Evolutionary conservation across 306 rosid genomes (phyloP).

Genomic region (Mucuna pruriens): DNA sequence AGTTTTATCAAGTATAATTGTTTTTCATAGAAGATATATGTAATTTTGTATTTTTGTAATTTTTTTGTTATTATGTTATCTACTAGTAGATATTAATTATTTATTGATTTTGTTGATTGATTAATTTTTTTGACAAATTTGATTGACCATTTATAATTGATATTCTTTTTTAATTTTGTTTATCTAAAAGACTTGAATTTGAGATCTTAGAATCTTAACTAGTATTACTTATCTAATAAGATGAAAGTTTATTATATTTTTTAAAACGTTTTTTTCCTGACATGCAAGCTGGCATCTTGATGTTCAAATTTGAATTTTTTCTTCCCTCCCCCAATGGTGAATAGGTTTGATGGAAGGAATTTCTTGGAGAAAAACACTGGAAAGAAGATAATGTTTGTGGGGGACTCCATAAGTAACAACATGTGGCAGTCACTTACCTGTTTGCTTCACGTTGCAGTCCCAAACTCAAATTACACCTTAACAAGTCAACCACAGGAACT

Average conservation of each 20-base stretch:
- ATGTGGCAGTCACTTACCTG: constrained; percentile 77
- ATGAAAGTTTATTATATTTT: background rate
- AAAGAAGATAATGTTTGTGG: constrained; percentile 71
- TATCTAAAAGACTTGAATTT: no score
- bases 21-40: no score
- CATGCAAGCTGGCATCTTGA: background rate
- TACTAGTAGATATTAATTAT: no score
- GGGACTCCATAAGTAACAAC: constrained; percentile 71
- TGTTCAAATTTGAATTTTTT: background rate
- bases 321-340: background rate
- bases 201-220: no score
- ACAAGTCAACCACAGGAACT: constrained; percentile 23
- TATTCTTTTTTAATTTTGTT: no score
- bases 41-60: no score
- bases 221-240: background rate
- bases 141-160: no score
- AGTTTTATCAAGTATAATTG: no score
- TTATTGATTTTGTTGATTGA: no score
- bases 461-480: constrained; percentile 47
- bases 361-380: constrained; percentile 60
- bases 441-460: constrained; percentile 57
- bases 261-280: background rate
- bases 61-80: no score
- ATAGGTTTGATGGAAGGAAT: constrained; percentile 58
- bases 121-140: no score